These are phyloP conservation scores for Borealophlyctis nickersoniae DNA, from an alignment of 192 early-diverging fungal species.

Conservation along the genomic window DNA sequence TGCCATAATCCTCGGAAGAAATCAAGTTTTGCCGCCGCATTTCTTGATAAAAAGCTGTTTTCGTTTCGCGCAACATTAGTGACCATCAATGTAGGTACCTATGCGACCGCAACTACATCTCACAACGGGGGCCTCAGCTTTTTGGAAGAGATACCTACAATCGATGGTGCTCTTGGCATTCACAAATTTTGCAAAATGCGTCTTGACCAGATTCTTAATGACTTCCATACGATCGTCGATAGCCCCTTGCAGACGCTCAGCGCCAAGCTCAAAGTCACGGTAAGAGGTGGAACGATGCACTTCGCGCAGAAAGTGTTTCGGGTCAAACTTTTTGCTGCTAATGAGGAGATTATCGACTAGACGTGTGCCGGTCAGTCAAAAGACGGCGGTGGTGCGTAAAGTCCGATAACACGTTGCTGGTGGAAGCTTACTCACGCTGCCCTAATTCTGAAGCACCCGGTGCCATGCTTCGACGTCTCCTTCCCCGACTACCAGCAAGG, in stretches of 20 bases:
- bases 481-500: too few relatives aligned
- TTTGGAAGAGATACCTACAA: constrained; percentile 54
- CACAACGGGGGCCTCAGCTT: too few relatives aligned
- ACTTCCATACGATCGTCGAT: constrained; percentile 83
- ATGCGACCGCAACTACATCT: too few relatives aligned
- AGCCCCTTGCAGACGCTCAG: constrained; percentile 63
- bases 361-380: neutral
- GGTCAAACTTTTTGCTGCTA: constrained; percentile 57
- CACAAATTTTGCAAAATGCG: constrained; percentile 96
- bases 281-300: constrained; percentile 86
- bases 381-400: neutral
- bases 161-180: constrained; percentile 94
- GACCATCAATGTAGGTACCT: too few relatives aligned
- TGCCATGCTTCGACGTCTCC: neutral
- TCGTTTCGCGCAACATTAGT: neutral
- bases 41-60: constrained; percentile 71
- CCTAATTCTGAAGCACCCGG: neutral
- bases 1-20: constrained; percentile 75
- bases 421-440: neutral
- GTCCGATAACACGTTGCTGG: neutral
- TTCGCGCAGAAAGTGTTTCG: constrained; percentile 71
- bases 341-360: constrained; percentile 38
- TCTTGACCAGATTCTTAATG: constrained; percentile 85
- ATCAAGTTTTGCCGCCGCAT: constrained; percentile 85
- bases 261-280: constrained; percentile 74